Percentiles rank a stretch among this genome's conserved stretches.
phyloP scores from a whole-genome alignment of 352 stramenopile species.

The Blastocystis sp. region DNA sequence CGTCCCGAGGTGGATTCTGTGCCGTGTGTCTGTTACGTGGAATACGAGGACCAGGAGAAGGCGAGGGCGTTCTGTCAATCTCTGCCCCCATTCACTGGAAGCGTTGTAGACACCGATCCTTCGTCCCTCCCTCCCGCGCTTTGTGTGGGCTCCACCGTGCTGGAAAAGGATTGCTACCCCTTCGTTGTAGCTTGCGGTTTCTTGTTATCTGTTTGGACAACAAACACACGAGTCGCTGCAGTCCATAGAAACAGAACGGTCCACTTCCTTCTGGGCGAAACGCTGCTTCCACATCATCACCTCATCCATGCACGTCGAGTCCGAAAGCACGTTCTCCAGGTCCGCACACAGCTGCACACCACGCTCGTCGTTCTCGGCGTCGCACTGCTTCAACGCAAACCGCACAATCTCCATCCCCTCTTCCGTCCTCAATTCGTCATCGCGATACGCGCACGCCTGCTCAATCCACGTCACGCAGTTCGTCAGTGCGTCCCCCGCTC shows the following conservation, averaged over 20 bases:
- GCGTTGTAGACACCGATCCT: neutral
- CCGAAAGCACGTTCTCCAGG: slow-evolving; percentile 3
- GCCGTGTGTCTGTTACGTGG: slow-evolving; percentile 29
- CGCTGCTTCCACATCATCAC: neutral
- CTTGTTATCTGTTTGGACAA: slow-evolving; percentile 51
- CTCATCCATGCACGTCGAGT: neutral
- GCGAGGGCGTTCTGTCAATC: slow-evolving; percentile 1
- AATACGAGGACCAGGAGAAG: slow-evolving; percentile 41
- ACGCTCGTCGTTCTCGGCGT: neutral
- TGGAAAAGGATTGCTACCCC: slow-evolving; percentile 43
- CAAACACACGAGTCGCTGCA: slow-evolving; percentile 52
- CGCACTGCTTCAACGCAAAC: neutral
- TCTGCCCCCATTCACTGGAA: slow-evolving; percentile 1
- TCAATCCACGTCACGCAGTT: neutral
- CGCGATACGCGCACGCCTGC: neutral
- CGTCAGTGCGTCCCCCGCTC: neutral
- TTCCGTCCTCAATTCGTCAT: neutral
- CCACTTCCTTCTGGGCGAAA: slow-evolving; percentile 5
- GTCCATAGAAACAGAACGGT: slow-evolving; percentile 56
- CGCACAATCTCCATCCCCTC: neutral
- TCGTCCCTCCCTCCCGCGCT: neutral
- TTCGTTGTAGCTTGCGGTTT: slow-evolving; percentile 46
- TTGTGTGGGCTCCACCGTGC: neutral
- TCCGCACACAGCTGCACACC: neutral
- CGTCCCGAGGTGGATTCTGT: slow-evolving; percentile 14